A percentile compares a stretch with the other conserved stretches of the same genome.
These are phyloP conservation scores for Aspergillus quadricinctus DNA, from an alignment of 2,329 filamentous ascomycete species.

Conservation along the genomic window DNA sequence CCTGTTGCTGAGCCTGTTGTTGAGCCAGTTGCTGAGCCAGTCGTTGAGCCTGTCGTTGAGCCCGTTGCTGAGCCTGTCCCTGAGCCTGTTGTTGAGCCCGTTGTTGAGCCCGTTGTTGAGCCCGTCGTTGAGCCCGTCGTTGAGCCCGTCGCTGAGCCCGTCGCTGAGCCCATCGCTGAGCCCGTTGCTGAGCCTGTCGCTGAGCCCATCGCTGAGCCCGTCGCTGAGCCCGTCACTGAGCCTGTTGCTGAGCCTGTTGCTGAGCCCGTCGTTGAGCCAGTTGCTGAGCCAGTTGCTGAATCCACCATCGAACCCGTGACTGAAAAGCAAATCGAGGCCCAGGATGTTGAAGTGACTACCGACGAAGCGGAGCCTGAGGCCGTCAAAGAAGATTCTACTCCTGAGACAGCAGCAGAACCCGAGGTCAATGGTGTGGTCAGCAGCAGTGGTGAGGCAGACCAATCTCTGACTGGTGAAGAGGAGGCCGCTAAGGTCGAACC, in stretches of 20 bases:
- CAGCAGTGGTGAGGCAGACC: not conserved
- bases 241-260: too few species aligned
- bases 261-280: conserved; percentile 9
- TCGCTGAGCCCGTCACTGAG: too few species aligned
- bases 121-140: not conserved
- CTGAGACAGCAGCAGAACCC: not conserved
- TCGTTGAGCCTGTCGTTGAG: conserved; percentile 6
- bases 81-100: not conserved
- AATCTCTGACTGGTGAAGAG: conserved; percentile 1
- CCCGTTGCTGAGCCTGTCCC: conserved; percentile 2
- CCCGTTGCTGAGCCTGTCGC: not conserved
- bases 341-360: conserved; percentile 4
- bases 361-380: conserved; percentile 5
- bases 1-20: not conserved
- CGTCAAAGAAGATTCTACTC: conserved; percentile 8
- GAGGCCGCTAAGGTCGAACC: conserved; percentile 1
- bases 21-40: conserved; percentile 4
- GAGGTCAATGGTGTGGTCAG: not conserved
- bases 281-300: not conserved
- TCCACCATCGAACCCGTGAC: not conserved
- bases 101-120: conserved; percentile 1
- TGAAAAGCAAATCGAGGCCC: conserved; percentile 1
- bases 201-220: too few species aligned
- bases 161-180: conserved; percentile 3
- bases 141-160: conserved; percentile 7